Percentiles rank a stretch among this genome's conserved stretches.
Evolutionary conservation across 2,329 filamentous ascomycete genomes (phyloP).

Genomic region (Sporothrix humicola): DNA sequence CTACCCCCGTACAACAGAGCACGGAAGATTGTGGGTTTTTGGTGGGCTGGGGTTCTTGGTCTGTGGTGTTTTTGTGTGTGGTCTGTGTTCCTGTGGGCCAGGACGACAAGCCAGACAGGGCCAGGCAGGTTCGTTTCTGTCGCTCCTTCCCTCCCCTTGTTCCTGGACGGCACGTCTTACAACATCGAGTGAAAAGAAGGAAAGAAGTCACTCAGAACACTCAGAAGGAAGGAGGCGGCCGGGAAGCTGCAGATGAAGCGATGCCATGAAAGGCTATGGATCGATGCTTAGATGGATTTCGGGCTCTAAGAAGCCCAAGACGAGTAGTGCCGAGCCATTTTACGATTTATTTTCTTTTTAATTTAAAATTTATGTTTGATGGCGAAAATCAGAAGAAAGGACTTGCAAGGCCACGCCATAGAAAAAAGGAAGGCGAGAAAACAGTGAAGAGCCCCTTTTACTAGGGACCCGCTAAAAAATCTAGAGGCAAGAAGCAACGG

Average conservation of each 20-base stretch:
- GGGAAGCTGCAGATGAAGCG: slow-evolving; percentile 7
- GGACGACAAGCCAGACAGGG: too few species aligned
- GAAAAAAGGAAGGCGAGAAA: not conserved
- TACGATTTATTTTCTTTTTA: not conserved
- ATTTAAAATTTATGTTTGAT: not conserved
- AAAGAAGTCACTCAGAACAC: not conserved
- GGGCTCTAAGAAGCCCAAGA: not conserved
- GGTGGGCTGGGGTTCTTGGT: not conserved
- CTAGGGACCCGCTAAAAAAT: not conserved
- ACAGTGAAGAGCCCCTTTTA: not conserved
- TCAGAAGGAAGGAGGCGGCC: not conserved
- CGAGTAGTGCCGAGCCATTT: slow-evolving; percentile 1
- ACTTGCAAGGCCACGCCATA: slow-evolving; percentile 7
- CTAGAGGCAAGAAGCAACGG: not conserved
- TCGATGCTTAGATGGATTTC: not conserved
- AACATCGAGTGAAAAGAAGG: not conserved
- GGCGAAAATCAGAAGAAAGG: slow-evolving; percentile 5
- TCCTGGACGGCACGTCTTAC: not conserved
- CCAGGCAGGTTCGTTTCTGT: not conserved
- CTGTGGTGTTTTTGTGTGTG: not conserved
- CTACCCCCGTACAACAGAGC: slow-evolving; percentile 7
- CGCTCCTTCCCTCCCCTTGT: slow-evolving; percentile 15
- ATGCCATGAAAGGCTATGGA: not conserved
- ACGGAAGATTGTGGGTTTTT: slow-evolving; percentile 7
- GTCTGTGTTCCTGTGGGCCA: not conserved